phyloP scores from a whole-genome alignment of 208 protist genomes.

The Trypanosoma congolense region DNA sequence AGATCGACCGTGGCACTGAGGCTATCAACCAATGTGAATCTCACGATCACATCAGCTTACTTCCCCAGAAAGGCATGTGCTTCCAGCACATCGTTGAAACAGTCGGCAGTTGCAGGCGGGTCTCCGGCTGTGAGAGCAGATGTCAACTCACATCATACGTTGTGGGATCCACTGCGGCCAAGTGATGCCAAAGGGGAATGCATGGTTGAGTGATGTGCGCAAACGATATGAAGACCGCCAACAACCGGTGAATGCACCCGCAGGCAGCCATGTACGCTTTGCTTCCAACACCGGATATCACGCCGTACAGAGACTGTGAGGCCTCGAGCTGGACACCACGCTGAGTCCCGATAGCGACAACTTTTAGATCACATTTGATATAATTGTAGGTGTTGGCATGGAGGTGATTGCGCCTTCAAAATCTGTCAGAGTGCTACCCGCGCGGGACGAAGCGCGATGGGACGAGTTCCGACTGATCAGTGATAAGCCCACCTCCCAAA shows the following conservation, averaged over 20 bases:
- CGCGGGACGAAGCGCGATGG: conserved; percentile 16
- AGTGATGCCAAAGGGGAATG: conserved; percentile 2
- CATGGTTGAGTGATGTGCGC: conserved; percentile 2
- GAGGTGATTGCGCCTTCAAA: background rate
- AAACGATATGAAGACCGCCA: conserved; percentile 4
- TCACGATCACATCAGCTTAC: conserved; percentile 6
- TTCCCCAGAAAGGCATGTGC: background rate
- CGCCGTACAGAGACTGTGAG: background rate
- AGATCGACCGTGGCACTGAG: background rate
- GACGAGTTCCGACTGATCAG: background rate
- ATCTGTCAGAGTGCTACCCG: background rate
- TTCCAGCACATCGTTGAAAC: background rate
- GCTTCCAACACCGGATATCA: conserved; percentile 1
- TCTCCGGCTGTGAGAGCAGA: background rate
- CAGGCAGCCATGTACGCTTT: background rate
- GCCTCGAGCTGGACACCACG: background rate
- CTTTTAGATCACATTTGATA: conserved; percentile 7
- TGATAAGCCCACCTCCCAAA: background rate
- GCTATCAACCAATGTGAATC: background rate
- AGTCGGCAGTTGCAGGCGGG: background rate
- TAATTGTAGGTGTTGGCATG: background rate
- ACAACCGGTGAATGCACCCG: background rate
- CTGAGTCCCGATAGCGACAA: conserved; percentile 16
- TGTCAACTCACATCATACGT: background rate
- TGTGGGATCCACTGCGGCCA: background rate